Evolutionary conservation across 2,329 filamentous ascomycete species (phyloP).

Genomic region (Ascochyta lentis): DNA sequence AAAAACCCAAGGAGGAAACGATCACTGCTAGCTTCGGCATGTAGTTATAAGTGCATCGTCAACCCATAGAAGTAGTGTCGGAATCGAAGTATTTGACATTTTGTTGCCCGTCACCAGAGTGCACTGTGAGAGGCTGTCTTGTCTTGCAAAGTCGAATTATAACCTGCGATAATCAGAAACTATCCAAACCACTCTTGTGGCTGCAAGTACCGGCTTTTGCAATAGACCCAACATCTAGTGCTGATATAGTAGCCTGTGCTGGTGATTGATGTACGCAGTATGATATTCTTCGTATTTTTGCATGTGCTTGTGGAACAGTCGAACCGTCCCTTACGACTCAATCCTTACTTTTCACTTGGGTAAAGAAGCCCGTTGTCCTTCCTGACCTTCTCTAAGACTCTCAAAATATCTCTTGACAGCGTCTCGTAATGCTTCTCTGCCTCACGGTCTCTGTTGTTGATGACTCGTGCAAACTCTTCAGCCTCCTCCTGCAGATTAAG

Average conservation of each 20-base stretch:
- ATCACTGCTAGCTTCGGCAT: background rate
- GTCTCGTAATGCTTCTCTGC: slow-evolving; percentile 49
- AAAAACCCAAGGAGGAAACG: background rate
- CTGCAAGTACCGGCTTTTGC: background rate
- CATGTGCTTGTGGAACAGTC: background rate
- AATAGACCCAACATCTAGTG: too few species aligned
- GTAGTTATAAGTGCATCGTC: background rate
- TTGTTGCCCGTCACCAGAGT: too few species aligned
- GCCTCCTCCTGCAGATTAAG: slow-evolving; percentile 58
- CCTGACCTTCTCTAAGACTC: slow-evolving; percentile 53
- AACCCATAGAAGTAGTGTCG: too few species aligned
- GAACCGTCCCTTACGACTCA: background rate
- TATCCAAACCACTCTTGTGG: background rate
- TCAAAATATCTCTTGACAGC: slow-evolving; percentile 52
- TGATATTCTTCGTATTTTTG: background rate
- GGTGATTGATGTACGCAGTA: background rate
- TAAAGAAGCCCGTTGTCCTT: slow-evolving; percentile 53
- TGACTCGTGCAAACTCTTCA: slow-evolving; percentile 53
- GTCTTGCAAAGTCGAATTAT: too few species aligned
- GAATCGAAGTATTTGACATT: background rate
- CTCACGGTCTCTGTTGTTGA: slow-evolving; percentile 49
- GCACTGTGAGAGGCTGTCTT: too few species aligned
- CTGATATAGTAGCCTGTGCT: background rate
- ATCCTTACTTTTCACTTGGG: slow-evolving; percentile 11
- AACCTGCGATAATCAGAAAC: background rate